phyloP scores from a whole-genome alignment of 2,329 filamentous ascomycete genomes.

The Talaromyces verruculosus region DNA sequence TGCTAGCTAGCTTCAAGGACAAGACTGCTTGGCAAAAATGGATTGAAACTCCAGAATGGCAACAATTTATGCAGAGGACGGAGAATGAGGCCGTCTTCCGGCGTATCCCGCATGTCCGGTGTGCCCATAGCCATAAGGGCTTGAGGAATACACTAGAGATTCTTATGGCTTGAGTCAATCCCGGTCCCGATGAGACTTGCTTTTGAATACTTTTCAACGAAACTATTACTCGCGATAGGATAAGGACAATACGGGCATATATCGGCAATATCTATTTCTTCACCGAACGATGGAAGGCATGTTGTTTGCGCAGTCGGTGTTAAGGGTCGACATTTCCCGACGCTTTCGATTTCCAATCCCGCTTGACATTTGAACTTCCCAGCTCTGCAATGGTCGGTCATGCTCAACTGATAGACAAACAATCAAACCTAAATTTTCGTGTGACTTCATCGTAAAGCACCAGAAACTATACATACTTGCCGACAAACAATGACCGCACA shows the following conservation, averaged over 20 bases:
- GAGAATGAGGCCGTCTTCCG: conserved; percentile 29
- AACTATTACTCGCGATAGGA: background rate
- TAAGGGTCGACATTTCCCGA: background rate
- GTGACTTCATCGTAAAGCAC: conserved; percentile 1
- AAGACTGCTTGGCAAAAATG: conserved; percentile 29
- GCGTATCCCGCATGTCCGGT: conserved; percentile 31
- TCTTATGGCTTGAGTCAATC: conserved; percentile 20
- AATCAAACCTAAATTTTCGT: background rate
- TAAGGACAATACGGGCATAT: background rate
- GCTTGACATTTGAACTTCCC: background rate
- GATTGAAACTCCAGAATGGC: conserved; percentile 27
- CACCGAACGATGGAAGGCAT: background rate
- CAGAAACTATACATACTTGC: background rate
- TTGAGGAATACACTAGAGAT: conserved; percentile 31
- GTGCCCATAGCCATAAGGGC: conserved; percentile 30
- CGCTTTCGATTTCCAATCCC: background rate
- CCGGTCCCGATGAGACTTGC: background rate
- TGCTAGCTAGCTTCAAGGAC: conserved; percentile 30
- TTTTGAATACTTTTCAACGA: background rate
- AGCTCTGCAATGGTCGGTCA: background rate
- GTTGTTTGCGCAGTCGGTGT: background rate
- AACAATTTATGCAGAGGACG: conserved; percentile 30
- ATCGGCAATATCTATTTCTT: conserved; percentile 1
- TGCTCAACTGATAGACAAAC: conserved; percentile 1
- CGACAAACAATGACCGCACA: background rate